Base-by-base conservation (phyloP, 768 basidiomycete genomes). In the Russula brevipes region DNA sequence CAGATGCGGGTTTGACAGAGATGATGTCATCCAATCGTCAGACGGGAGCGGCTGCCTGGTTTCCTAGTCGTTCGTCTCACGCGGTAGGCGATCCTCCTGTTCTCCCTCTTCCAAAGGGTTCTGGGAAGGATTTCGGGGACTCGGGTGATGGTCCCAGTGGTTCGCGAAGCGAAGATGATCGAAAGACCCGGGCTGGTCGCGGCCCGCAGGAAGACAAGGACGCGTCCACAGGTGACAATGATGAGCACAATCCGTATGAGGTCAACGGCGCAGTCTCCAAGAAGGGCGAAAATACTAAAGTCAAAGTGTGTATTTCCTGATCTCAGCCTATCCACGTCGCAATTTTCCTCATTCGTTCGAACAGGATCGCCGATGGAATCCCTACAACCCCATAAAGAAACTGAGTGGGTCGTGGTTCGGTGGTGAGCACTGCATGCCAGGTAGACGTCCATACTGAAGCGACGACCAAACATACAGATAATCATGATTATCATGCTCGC, bases 351-450 rank as follows among this genome's bases (percentile, higher is more conserved):
- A 64, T 24, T 17, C 41, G 24, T n/a, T 46, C 14, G 41, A 45
- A 41, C 12, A 50, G n/a, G 54, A 69, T 66, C 68, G 69, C 33
- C 54, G 46, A 16, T 72, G 64, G 66, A 55, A 68, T 52, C 50
- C 66, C 3, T 19, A 60, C 17, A 41, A 65, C 51, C 69, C 71
- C 4, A 19, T 72, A 9, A 12, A 67, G 39, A n/a, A 68, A 59
- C 33, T 68, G 54, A 61, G 61, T 46, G 42, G 56, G 33, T n/a
- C 69, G 7, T 69, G 68, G 66, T 57, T 72, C 11, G 64, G 67
- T 12, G 59, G 54, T 53, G 31, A 60, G 54, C 31, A 64, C 30
- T 1, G 14, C 19, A 30, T 57, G 24, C 19, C 12, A 30, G 17
- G 12, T 16, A 41, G 36, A 51, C 17, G 8, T 44, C 24, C 19